Evolutionary conservation across 2,329 filamentous ascomycete species (phyloP).

Genomic region (Coniochaeta sp.): DNA sequence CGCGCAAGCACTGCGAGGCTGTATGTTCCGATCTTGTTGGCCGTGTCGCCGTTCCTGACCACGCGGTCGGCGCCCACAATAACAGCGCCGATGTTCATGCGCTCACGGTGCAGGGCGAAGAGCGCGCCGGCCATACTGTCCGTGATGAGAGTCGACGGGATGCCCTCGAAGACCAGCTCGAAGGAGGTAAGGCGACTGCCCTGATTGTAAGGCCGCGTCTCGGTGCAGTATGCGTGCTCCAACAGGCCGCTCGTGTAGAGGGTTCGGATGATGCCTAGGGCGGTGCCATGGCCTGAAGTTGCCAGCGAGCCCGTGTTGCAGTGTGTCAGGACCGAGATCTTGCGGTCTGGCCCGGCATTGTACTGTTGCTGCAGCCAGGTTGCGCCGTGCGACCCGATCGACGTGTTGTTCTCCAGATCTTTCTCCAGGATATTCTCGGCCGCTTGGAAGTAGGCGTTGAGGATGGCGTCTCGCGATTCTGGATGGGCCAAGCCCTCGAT

Average conservation of each 20-base stretch:
- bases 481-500: constrained; percentile 26
- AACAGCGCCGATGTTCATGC: constrained; percentile 71
- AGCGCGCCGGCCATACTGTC: constrained; percentile 95
- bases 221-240: constrained; percentile 86
- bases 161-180: constrained; percentile 88
- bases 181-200: constrained; percentile 91
- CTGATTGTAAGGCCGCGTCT: constrained; percentile 97
- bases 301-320: constrained; percentile 97
- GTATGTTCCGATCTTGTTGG: constrained; percentile 98
- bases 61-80: constrained; percentile 94
- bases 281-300: constrained; percentile 95
- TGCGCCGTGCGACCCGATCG: constrained; percentile 77
- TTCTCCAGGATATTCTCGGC: constrained; percentile 83
- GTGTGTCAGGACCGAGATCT: constrained; percentile 84
- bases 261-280: constrained; percentile 85
- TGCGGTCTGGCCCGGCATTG: constrained; percentile 35
- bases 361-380: constrained; percentile 68
- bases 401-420: constrained; percentile 80
- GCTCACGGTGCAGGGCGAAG: constrained; percentile 54
- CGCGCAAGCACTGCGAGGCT: constrained; percentile 82
- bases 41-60: constrained; percentile 92
- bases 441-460: constrained; percentile 64
- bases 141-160: constrained; percentile 85
- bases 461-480: constrained; percentile 46
- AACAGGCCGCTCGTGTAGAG: constrained; percentile 61